Percentiles rank a stretch among this genome's conserved stretches.
These are phyloP conservation scores for Olyra latifolia DNA, from an alignment of 176 grass and related monocot species.

Conservation along the genomic window DNA sequence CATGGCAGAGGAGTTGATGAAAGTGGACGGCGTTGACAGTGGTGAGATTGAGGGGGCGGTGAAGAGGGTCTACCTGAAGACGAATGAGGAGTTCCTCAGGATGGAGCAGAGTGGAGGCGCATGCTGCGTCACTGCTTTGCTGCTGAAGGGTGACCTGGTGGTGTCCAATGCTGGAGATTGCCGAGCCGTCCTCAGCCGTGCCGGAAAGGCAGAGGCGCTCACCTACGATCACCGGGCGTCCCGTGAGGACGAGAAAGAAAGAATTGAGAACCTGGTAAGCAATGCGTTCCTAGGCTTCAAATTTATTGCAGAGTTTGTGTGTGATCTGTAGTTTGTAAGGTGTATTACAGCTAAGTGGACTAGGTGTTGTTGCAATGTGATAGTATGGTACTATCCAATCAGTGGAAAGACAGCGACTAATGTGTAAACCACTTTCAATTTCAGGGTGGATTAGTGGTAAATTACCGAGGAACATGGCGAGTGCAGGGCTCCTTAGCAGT, in stretches of 20 bases:
- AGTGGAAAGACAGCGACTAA: not conserved
- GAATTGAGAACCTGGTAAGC: conserved; percentile 85
- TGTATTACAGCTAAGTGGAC: not conserved
- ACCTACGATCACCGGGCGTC: conserved; percentile 78
- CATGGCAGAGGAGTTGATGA: conserved; percentile 56
- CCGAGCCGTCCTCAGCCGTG: conserved; percentile 76
- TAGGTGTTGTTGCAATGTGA: not conserved
- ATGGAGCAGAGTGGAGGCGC: conserved; percentile 66
- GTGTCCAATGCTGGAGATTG: conserved; percentile 94
- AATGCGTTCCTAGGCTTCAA: not conserved
- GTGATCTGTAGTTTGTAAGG: not conserved
- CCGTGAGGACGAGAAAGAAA: conserved; percentile 74
- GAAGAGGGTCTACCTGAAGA: conserved; percentile 63
- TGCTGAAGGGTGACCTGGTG: conserved; percentile 59
- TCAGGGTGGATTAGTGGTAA: conserved; percentile 91
- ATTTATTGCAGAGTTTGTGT: not conserved
- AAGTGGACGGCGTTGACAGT: not conserved
- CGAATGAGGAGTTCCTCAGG: conserved; percentile 77
- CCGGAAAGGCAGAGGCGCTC: conserved; percentile 74
- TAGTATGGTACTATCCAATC: not conserved
- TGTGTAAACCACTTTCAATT: conserved; percentile 5
- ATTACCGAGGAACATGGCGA: conserved; percentile 85
- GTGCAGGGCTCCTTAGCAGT: conserved; percentile 89
- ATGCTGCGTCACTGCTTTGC: conserved; percentile 85
- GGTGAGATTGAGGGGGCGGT: conserved; percentile 57